A percentile compares a stretch with the other conserved stretches of the same genome.
phyloP scores from a whole-genome alignment of 371 early-diverging fungal genomes.

The Blastocladiella emersonii region DNA sequence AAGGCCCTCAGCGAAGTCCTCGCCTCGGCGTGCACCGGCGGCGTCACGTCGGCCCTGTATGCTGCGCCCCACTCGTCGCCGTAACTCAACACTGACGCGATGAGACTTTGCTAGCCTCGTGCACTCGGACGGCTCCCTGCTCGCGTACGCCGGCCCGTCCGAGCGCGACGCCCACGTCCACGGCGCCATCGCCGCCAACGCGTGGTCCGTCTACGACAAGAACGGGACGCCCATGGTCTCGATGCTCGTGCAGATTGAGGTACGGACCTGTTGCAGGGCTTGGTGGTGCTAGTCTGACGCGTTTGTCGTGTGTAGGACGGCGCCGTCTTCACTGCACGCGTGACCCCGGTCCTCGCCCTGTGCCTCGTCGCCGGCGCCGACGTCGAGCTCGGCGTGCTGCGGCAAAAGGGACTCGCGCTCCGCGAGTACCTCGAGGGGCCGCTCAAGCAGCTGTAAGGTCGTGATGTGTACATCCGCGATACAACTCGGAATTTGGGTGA shows the following conservation, averaged over 20 bases:
- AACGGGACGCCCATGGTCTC: conserved; percentile 21
- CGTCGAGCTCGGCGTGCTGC: neutral
- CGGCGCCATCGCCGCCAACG: conserved; percentile 59
- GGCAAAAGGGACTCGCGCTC: neutral
- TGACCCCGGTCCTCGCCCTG: no score
- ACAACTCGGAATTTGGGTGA: no score
- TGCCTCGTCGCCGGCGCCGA: no score
- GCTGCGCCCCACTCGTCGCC: conserved; percentile 5
- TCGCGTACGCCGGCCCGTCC: conserved; percentile 53
- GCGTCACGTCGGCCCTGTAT: conserved; percentile 50
- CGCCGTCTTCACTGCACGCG: no score
- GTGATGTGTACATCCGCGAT: no score
- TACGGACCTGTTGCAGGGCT: no score
- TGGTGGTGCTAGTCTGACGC: no score
- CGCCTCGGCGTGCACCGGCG: conserved; percentile 44
- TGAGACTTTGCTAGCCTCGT: conserved; percentile 46
- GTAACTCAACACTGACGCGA: no score
- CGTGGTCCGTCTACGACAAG: conserved; percentile 60
- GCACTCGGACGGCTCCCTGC: conserved; percentile 54
- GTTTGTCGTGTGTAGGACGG: no score
- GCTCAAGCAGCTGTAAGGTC: no score
- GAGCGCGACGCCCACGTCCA: conserved; percentile 46
- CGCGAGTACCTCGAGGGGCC: neutral
- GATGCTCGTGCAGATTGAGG: conserved; percentile 16
- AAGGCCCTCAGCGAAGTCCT: conserved; percentile 51